Evolutionary conservation across 345 rosid genomes (phyloP).

Genomic region (Viola odorata): DNA sequence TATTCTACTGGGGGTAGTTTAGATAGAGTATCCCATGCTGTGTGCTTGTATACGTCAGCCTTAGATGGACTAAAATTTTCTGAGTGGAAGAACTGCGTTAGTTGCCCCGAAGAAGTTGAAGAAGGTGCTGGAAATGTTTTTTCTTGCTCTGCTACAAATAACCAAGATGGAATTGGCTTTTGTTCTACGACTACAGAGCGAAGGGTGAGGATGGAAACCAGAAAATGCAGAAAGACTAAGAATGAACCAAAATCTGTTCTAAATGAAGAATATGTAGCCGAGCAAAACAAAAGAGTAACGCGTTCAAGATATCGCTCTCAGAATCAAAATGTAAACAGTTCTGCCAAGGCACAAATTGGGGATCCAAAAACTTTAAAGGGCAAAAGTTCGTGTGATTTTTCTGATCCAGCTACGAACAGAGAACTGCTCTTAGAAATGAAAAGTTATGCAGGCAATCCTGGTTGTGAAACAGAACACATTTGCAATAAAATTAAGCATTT

Average conservation of each 20-base stretch:
- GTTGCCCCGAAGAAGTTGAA: conserved; percentile 32
- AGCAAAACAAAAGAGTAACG: conserved; percentile 50
- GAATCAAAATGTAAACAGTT: conserved; percentile 31
- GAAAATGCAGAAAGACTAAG: conserved; percentile 42
- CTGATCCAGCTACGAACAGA: conserved; percentile 16
- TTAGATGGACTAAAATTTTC: conserved; percentile 51
- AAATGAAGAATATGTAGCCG: conserved; percentile 39
- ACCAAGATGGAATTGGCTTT: conserved; percentile 17
- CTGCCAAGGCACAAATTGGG: conserved; percentile 23
- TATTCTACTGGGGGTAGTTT: conserved; percentile 16
- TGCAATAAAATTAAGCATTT: conserved; percentile 55
- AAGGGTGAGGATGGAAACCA: conserved; percentile 31
- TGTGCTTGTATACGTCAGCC: conserved; percentile 53
- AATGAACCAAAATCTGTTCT: conserved; percentile 25
- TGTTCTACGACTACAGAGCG: conserved; percentile 9
- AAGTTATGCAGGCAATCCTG: conserved; percentile 20
- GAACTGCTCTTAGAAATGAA: conserved; percentile 24
- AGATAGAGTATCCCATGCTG: conserved; percentile 49
- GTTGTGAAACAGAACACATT: conserved; percentile 35
- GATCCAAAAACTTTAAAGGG: conserved; percentile 22
- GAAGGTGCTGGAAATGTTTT: conserved; percentile 17
- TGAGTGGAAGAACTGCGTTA: conserved; percentile 50
- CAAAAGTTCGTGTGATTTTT: conserved; percentile 13
- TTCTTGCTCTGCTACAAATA: conserved; percentile 3
- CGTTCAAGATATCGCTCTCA: conserved; percentile 65